Evolutionary conservation across 345 rosid species (phyloP).

Genomic region (Aquilaria yunnanensis): DNA sequence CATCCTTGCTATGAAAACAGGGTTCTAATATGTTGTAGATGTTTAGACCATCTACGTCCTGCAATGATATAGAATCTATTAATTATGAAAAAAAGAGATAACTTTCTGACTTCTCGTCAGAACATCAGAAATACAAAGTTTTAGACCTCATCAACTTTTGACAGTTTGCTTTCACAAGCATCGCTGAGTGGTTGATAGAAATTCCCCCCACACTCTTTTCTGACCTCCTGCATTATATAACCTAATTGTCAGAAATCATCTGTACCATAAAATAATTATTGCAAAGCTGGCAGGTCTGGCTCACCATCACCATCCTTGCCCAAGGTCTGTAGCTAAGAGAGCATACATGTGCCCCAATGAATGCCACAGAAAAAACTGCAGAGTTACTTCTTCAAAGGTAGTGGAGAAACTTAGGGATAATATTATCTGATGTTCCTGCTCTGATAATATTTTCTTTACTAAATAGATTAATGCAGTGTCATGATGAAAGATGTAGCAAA

Average conservation of each 20-base stretch:
- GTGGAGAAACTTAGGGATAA: too few species aligned
- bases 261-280: background rate
- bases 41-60: slow-evolving; percentile 52
- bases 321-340: too few species aligned
- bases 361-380: too few species aligned
- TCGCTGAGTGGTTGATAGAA: slow-evolving; percentile 29
- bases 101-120: background rate
- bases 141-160: slow-evolving; percentile 49
- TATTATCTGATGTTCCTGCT: too few species aligned
- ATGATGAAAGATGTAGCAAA: too few species aligned
- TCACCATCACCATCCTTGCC: background rate
- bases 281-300: background rate
- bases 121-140: slow-evolving; percentile 7
- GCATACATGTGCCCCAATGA: too few species aligned
- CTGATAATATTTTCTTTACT: too few species aligned
- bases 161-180: slow-evolving; percentile 27
- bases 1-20: slow-evolving; percentile 43
- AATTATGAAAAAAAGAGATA: slow-evolving; percentile 1
- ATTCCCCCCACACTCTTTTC: slow-evolving; percentile 43
- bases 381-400: too few species aligned
- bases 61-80: slow-evolving; percentile 17
- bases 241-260: slow-evolving; percentile 4
- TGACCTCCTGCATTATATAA: slow-evolving; percentile 48
- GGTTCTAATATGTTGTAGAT: slow-evolving; percentile 85
- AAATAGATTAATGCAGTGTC: too few species aligned